Evolutionary conservation across 257 asterid species (phyloP).

Genomic region (Datura wrightii): DNA sequence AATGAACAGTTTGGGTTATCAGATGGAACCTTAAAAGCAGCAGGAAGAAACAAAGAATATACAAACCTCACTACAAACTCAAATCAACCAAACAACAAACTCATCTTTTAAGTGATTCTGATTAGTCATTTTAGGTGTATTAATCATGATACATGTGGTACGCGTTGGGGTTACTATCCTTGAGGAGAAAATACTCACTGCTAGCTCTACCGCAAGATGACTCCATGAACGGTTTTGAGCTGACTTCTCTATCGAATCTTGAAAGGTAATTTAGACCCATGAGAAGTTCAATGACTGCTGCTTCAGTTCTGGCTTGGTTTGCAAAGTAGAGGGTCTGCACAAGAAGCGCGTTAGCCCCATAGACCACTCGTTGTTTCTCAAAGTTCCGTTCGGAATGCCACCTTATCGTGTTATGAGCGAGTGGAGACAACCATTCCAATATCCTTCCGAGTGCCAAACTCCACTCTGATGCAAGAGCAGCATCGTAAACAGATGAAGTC

Average conservation of each 20-base stretch:
- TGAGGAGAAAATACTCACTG: slow-evolving; percentile 44
- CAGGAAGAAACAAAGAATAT: slow-evolving; percentile 25
- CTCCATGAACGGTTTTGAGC: slow-evolving; percentile 51
- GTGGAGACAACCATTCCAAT: slow-evolving; percentile 80
- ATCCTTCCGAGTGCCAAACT: slow-evolving; percentile 52
- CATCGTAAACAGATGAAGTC: slow-evolving; percentile 53
- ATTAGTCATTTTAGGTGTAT: background rate
- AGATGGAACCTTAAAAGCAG: slow-evolving; percentile 26
- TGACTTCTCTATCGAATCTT: slow-evolving; percentile 53
- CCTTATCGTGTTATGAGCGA: slow-evolving; percentile 72
- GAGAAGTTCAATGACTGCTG: slow-evolving; percentile 64
- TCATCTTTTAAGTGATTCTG: background rate
- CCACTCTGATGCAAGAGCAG: slow-evolving; percentile 68
- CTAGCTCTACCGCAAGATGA: slow-evolving; percentile 49
- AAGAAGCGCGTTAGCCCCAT: slow-evolving; percentile 70
- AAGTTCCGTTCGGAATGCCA: slow-evolving; percentile 81
- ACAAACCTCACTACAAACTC: slow-evolving; percentile 26
- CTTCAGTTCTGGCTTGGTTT: slow-evolving; percentile 60
- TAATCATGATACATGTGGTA: slow-evolving; percentile 36
- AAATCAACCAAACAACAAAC: slow-evolving; percentile 25
- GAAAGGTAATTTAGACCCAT: slow-evolving; percentile 70
- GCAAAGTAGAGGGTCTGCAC: slow-evolving; percentile 88
- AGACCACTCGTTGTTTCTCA: slow-evolving; percentile 61
- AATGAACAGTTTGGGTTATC: background rate
- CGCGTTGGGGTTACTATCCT: slow-evolving; percentile 40